Percentiles rank a stretch among this genome's conserved stretches.
Conservation (phyloP, 2,329 filamentous ascomycete species). For the Neurospora sp. region DNA sequence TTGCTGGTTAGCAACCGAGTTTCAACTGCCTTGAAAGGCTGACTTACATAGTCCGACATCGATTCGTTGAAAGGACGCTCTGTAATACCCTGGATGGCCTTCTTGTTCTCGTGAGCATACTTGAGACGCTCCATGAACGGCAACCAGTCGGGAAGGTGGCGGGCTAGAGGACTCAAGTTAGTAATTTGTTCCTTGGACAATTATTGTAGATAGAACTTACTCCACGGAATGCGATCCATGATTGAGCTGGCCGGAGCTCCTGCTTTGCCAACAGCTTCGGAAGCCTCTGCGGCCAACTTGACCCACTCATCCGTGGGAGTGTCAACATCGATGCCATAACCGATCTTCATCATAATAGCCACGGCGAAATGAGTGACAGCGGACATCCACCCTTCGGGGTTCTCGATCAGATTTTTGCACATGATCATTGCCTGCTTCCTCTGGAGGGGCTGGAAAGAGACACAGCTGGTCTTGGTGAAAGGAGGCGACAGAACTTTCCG, state of each 20-base stretch:
- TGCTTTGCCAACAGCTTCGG: slow-evolving; percentile 16
- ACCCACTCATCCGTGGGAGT: slow-evolving; percentile 14
- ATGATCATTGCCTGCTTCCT: slow-evolving; percentile 14
- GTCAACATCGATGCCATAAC: slow-evolving; percentile 18
- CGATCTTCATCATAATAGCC: slow-evolving; percentile 17
- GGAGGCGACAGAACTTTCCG: slow-evolving; percentile 30
- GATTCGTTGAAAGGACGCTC: slow-evolving; percentile 15
- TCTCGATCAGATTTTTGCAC: slow-evolving; percentile 14
- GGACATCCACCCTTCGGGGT: slow-evolving; percentile 14
- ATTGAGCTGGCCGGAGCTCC: slow-evolving; percentile 19
- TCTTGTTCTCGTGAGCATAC: slow-evolving; percentile 15
- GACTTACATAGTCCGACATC: slow-evolving; percentile 8
- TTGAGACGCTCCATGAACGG: slow-evolving; percentile 20
- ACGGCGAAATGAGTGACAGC: slow-evolving; percentile 15
- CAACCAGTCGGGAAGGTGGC: slow-evolving; percentile 17
- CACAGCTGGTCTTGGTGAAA: slow-evolving; percentile 25
- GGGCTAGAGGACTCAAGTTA: slow-evolving; percentile 7
- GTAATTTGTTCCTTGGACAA: neutral
- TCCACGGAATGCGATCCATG: slow-evolving; percentile 17
- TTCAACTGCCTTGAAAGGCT: neutral
- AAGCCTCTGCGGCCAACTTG: slow-evolving; percentile 15
- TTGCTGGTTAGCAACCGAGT: neutral
- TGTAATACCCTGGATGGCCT: slow-evolving; percentile 15
- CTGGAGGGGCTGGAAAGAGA: slow-evolving; percentile 11
- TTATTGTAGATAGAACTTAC: slow-evolving; percentile 7